Base-by-base conservation (phyloP, 106 monocot genomes). In the Amphibolis antarctica region DNA sequence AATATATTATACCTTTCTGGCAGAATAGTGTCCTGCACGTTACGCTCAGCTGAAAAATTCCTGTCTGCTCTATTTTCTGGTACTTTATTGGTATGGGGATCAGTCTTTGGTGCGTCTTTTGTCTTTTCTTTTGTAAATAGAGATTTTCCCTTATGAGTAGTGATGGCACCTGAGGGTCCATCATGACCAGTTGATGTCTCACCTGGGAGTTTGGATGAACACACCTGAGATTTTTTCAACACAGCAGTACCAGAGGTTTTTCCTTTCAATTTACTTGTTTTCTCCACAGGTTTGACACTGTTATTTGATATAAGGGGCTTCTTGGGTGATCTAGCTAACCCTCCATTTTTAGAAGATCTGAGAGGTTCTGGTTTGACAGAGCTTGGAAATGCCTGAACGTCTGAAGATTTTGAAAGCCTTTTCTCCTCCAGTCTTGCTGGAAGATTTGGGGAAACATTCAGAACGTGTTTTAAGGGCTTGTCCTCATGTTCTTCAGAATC, bases 11-110 rank as follows among this genome's bases (percentile, higher is more conserved):
- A 88, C 88, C 77, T 60, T 65, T 85, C 73, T 10, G 18, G 68
- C 18, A 47, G 13, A 57, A 66, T 12, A 48, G 53, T 19, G 72
- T 74, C 85, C 57, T 72, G 72, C 13, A 63, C 27, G 61, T 66
- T 75, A 1, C 46, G 25, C 69, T 85, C 88, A 23, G 66, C 76
- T 30, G 85, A 85, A 71, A 74, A 79, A 65, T 85, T 92, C 44
- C 58, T 58, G 27, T 76, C 66, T 53, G 73, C 67, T 71, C 76
- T 88, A 46, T 87, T 82, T 59, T 88, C 83, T 13, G 64, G 30
- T 10, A 27, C 60, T 13, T 42, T 58, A 65, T 23, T 53, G 25
- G 53, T 59, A 29, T 17, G 56, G 22, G 70, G 21, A 54, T 64
- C 75, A 53, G 70, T 51, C 65, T 88, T 93, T 22, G 54, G 22